Evolutionary conservation across 1,139 yeast genomes (phyloP), one percentile per base, ranked within the genome.

Genomic region (Yamadazyma blattariae): DNA sequence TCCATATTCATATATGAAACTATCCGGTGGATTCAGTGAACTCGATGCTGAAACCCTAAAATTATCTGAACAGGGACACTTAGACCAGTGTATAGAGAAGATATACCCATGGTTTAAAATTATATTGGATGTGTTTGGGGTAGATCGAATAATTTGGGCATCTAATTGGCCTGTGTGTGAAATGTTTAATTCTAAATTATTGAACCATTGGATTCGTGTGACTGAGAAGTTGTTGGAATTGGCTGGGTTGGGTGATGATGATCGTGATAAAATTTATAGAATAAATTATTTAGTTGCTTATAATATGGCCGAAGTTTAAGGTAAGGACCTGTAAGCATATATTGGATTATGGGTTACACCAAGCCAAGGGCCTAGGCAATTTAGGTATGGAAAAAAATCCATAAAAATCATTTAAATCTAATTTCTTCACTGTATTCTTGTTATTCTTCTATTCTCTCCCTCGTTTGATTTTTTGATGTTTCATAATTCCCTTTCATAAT

Each of bases 131-230:
- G 35, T 47, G 11, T 64, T 64, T 57, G 70, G 67, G 2, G 36
- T 46, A 1, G 51, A 56, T 2, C 41, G 54, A 7, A 47, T 61
- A 3, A 51, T 68, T 7, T 68, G 67, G 64, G 73, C 69, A 4
- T 64, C 70, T 39, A 70, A 68, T 43, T 68, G 71, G 71, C 74
- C 74, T 1, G 68, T 66, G 4, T 62, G 67, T 37, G 57, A 54
- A 11, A 30, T 52, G 12, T 35, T 42, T 7, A 51, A 49, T 3
- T 50, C 48, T 0, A 27, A 33, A 12, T 37, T 50, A n/a, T 41
- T 36, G 4, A 6, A 25, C 3, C 43, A 32, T 12, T 52, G 56
- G 57, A 40, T 35, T 12, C 32, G 31, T 14, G 34, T 52, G 5
- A 48, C 52, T 2, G 49, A 51, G 31, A 34, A 16, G 29, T 29